phyloP scores from a whole-genome alignment of 352 stramenopile genomes.

The Lagenidium sp. region DNA sequence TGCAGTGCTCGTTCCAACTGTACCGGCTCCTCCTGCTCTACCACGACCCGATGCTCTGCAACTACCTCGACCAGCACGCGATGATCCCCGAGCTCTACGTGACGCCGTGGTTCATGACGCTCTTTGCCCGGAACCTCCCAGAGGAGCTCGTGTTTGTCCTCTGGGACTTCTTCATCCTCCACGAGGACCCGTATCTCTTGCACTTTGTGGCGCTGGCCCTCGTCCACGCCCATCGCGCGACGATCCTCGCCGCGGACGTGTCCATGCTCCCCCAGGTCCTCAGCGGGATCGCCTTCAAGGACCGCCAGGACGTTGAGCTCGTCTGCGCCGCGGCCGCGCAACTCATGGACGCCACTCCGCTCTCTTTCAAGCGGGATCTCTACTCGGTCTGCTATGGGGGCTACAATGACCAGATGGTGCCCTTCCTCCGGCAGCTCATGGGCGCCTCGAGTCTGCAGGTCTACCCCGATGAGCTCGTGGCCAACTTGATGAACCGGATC shows the following conservation, averaged over 20 bases:
- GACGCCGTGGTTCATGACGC: slow-evolving; percentile 92
- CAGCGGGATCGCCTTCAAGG: slow-evolving; percentile 57
- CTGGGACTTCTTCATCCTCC: slow-evolving; percentile 89
- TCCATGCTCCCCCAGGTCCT: slow-evolving; percentile 77
- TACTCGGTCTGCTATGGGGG: slow-evolving; percentile 79
- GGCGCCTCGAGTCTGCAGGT: slow-evolving; percentile 71
- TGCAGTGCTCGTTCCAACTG: slow-evolving; percentile 90
- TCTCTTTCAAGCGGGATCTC: slow-evolving; percentile 73
- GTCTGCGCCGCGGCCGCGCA: slow-evolving; percentile 42
- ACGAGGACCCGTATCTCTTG: slow-evolving; percentile 82
- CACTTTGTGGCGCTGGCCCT: slow-evolving; percentile 88
- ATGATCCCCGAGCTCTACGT: slow-evolving; percentile 92
- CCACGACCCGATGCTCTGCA: slow-evolving; percentile 85
- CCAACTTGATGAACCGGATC: slow-evolving; percentile 59
- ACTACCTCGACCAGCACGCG: slow-evolving; percentile 84
- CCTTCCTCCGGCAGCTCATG: slow-evolving; percentile 64
- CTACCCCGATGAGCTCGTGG: slow-evolving; percentile 75
- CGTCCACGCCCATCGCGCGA: slow-evolving; percentile 40
- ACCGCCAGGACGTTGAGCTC: slow-evolving; percentile 39
- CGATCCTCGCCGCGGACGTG: slow-evolving; percentile 58
- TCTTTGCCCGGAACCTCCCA: slow-evolving; percentile 82
- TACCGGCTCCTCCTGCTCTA: slow-evolving; percentile 89
- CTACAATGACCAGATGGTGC: slow-evolving; percentile 50
- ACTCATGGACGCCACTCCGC: slow-evolving; percentile 55
- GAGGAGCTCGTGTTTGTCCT: slow-evolving; percentile 71